Base-by-base conservation (phyloP, 1,139 yeast genomes). In the Sugiyamaella pinicola region DNA sequence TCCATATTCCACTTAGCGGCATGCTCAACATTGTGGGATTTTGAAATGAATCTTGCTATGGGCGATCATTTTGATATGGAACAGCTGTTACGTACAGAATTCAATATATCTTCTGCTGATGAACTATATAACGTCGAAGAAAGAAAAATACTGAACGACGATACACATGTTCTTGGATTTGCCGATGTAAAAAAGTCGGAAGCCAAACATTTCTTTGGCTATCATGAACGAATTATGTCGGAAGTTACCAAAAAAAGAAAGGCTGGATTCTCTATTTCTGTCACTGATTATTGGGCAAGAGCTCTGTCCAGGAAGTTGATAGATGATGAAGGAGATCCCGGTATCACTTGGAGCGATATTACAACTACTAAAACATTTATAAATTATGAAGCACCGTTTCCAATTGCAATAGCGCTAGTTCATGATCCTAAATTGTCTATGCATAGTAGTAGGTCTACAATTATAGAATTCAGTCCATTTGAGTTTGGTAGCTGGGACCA, bases 401-500 rank as follows among this genome's bases (percentile, higher is more conserved):
- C 96, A 15, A 82, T 90, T 53, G 78, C 87, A 31, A 85, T 87
- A 7, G 79, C 95, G 1, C 84, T 84, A 64, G 93, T 91, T 54
- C 77, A 95, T 71, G 77, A 83, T 13, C 95, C 93, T 9, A 72
- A 74, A 6, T 85, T 86, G 66, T 33, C 49, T n/a, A 46, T 46
- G 24, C 49, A 46, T 18, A 37, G 43, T 28, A 46, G 49, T 35
- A 33, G 44, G 13, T 82, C 93, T 8, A 85, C 96, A 1, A 77
- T 85, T 13, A 82, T 87, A 58, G 97, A 90, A 69, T 75, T 87
- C 63, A 86, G 80, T 58, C 91, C 97, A 1, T 87, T 73, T 62
- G 96, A 90, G 71, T 68, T 89, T 69, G 96, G 96, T 6, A 84
- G 95, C 29, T 89, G 95, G 95, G 96, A 90, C 67, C 86, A 89